Percentiles rank a stretch among this genome's conserved stretches.
Conservation (phyloP, 176 grass and related monocot genomes). For the Echinochloa phyllopogon region DNA sequence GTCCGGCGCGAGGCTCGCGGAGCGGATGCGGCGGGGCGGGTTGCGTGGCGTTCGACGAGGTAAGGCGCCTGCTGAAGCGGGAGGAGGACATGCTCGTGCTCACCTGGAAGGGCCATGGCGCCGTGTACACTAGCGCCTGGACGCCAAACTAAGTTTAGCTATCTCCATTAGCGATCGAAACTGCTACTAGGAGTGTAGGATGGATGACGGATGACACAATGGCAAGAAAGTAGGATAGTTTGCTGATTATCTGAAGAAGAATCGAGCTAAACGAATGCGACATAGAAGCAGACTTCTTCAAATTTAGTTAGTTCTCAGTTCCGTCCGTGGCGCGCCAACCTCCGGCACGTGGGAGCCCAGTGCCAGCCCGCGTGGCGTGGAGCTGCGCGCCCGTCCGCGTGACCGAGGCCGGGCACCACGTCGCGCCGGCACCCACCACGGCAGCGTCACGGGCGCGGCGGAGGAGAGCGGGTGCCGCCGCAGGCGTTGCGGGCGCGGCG, state of each 20-base stretch:
- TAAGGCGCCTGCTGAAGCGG: slow-evolving; percentile 78
- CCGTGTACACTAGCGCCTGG: slow-evolving; percentile 82
- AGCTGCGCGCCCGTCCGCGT: too few relatives aligned
- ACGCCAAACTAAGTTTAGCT: slow-evolving; percentile 34
- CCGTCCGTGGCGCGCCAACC: too few relatives aligned
- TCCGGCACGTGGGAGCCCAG: too few relatives aligned
- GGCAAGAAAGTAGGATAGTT: slow-evolving; percentile 16
- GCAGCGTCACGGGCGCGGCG: too few relatives aligned
- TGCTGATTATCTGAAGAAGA: slow-evolving; percentile 24
- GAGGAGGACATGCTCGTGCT: slow-evolving; percentile 87
- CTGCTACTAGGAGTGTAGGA: slow-evolving; percentile 5
- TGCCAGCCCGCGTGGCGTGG: too few relatives aligned
- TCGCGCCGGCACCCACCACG: too few relatives aligned
- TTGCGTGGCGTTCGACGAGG: slow-evolving; percentile 70
- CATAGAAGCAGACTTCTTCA: neutral
- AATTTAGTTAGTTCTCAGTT: neutral
- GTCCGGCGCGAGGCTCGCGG: slow-evolving; percentile 56
- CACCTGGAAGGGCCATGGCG: slow-evolving; percentile 89
- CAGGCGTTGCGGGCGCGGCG: too few relatives aligned
- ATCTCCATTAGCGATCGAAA: slow-evolving; percentile 5
- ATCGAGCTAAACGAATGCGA: neutral
- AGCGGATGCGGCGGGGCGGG: slow-evolving; percentile 70
- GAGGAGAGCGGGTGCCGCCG: too few relatives aligned
- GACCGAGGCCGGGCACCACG: too few relatives aligned
- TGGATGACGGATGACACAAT: slow-evolving; percentile 11